These are phyloP conservation scores for Mikania micrantha DNA, from an alignment of 129 eudicot species.

Conservation along the genomic window DNA sequence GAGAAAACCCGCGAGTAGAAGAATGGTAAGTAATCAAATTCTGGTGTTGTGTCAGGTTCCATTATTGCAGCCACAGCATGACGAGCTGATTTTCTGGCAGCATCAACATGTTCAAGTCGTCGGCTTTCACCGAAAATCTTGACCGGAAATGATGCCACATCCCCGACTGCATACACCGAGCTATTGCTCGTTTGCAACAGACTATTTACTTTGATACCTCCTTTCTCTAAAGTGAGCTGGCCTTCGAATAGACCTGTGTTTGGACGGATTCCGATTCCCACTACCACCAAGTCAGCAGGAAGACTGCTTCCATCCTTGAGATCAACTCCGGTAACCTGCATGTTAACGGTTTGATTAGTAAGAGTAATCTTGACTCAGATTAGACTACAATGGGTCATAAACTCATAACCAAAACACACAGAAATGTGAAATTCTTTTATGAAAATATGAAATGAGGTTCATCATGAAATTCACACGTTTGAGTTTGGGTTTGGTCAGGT, in stretches of 20 bases:
- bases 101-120: constrained; percentile 90
- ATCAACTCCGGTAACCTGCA: constrained; percentile 80
- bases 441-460: too few species aligned
- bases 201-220: constrained; percentile 85
- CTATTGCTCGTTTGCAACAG: constrained; percentile 71
- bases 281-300: constrained; percentile 82
- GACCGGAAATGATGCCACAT: constrained; percentile 89
- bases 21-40: constrained; percentile 92
- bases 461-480: too few species aligned
- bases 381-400: not conserved
- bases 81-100: constrained; percentile 81
- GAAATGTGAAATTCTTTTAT: not conserved
- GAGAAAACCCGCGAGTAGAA: constrained; percentile 89
- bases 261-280: constrained; percentile 94
- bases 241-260: constrained; percentile 90
- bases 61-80: constrained; percentile 81
- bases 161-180: constrained; percentile 92
- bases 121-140: constrained; percentile 72
- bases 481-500: not conserved
- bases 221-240: constrained; percentile 81
- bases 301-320: constrained; percentile 73
- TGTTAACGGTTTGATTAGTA: not conserved
- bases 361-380: not conserved
- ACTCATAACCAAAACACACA: not conserved
- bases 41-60: constrained; percentile 56